Evolutionary conservation across 2,329 filamentous ascomycete genomes (phyloP), one percentile per base, ranked within the genome.

Genomic region (Bipolaris bicolor): DNA sequence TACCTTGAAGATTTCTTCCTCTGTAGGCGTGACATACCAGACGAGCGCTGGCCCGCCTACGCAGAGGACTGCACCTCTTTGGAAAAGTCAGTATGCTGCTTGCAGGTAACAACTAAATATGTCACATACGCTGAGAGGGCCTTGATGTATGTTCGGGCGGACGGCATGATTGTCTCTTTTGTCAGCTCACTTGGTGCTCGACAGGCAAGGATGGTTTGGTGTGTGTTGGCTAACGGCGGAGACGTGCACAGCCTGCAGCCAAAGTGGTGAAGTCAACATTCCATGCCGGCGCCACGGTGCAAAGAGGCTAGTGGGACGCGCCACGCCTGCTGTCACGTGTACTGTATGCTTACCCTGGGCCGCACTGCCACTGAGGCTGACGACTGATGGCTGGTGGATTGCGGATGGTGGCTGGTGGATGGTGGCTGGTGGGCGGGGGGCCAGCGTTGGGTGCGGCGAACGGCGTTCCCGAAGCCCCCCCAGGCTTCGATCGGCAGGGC

Each of bases 31-130:
- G 45, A 96, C 80, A 76, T 88, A 96, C 78, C 88, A 86, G 41
- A 94, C 90, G 51, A 98, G 80, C 15, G 90, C 89, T 22, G 95
- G 95, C 3, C 95, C 95, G 50, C 95, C 95, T 58, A 97, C 83
- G 70, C 87, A 88, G 67, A 95, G 82, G 45, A 83, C 77, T 40
- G 82, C 83, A 67, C 90, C 91, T 57, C 93, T 97, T 69, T 41
- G 20, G 33, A 51, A 18, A 37, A 48, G 59, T 77, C 50, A 74
- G 64, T 57, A 43, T 37, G 20, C 43, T 45, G 37, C 52, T 50
- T 62, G 52, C 53, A 34, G 33, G 33, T 49, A 33, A n/a, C 45
- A 20, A 36, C 31, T 49, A 34, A 40, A 40, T 45, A 50, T 51
- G 18, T 26, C 40, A 65, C 71, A 47, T 66, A 76, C 73, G 65